Evolutionary conservation across 306 rosid species (phyloP).

Genomic region (Carpinus viminea): DNA sequence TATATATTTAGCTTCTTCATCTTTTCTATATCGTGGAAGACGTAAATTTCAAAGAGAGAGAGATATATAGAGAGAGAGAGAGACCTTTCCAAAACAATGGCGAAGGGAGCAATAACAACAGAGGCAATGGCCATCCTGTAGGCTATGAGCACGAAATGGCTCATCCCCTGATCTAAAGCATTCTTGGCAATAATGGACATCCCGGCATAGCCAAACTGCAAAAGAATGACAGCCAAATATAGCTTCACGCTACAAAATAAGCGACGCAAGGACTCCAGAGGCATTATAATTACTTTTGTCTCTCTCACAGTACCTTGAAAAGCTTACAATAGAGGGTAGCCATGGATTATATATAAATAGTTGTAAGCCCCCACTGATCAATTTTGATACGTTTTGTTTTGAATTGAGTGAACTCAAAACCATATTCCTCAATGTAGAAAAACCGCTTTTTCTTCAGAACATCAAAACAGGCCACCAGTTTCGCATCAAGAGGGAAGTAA

Average conservation of each 20-base stretch:
- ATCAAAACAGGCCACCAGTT: too few species aligned
- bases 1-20: background rate
- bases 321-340: background rate
- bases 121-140: conserved; percentile 49
- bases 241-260: conserved; percentile 32
- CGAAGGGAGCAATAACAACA: conserved; percentile 45
- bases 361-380: background rate
- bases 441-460: background rate
- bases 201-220: conserved; percentile 58
- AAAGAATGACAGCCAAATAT: conserved; percentile 33
- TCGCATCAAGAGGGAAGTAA: background rate
- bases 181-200: conserved; percentile 37
- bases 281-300: background rate
- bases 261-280: conserved; percentile 16
- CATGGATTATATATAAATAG: background rate
- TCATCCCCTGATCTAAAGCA: conserved; percentile 53
- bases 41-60: background rate
- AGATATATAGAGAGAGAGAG: background rate
- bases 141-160: conserved; percentile 46
- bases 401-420: background rate
- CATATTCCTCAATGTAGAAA: conserved; percentile 4
- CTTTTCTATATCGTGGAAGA: too few species aligned
- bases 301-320: background rate
- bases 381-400: background rate
- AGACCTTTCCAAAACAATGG: conserved; percentile 51